Conservation (phyloP, 2,329 filamentous ascomycete genomes). For the Aplosporella prunicola region DNA sequence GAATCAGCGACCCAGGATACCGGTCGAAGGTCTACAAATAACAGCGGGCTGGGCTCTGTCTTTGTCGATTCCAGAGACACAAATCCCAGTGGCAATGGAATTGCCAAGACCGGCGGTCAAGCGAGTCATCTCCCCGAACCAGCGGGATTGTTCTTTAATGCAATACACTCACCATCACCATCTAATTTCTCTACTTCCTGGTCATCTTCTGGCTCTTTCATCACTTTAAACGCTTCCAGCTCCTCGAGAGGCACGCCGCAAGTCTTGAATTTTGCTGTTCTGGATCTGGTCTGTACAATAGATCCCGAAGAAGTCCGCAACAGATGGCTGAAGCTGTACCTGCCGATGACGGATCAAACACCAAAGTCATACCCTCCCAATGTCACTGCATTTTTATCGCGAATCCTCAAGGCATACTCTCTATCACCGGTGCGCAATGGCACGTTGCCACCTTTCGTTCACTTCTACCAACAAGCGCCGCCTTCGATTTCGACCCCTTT, state of each 20-base stretch:
- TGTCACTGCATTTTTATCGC: constrained; percentile 32
- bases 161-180: too few relatives aligned
- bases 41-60: too few relatives aligned
- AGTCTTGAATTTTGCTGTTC: constrained; percentile 25
- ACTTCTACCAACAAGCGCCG: constrained; percentile 27
- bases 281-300: constrained; percentile 38
- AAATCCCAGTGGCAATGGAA: too few relatives aligned
- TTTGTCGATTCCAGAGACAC: too few relatives aligned
- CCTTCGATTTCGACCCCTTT: constrained; percentile 14
- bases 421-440: constrained; percentile 20
- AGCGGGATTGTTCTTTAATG: too few relatives aligned
- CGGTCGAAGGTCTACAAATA: too few relatives aligned
- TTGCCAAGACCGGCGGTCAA: too few relatives aligned
- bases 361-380: constrained; percentile 33
- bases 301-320: constrained; percentile 39
- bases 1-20: too few relatives aligned
- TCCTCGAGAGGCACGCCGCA: constrained; percentile 6
- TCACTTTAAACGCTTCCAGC: constrained; percentile 3
- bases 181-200: too few relatives aligned
- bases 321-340: constrained; percentile 41
- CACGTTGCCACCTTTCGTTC: constrained; percentile 36
- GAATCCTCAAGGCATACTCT: constrained; percentile 38
- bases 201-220: too few relatives aligned
- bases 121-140: too few relatives aligned
- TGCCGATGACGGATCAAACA: constrained; percentile 36